Conservation (phyloP, 2,329 filamentous ascomycete genomes). For the Epicoccum nigrum region DNA sequence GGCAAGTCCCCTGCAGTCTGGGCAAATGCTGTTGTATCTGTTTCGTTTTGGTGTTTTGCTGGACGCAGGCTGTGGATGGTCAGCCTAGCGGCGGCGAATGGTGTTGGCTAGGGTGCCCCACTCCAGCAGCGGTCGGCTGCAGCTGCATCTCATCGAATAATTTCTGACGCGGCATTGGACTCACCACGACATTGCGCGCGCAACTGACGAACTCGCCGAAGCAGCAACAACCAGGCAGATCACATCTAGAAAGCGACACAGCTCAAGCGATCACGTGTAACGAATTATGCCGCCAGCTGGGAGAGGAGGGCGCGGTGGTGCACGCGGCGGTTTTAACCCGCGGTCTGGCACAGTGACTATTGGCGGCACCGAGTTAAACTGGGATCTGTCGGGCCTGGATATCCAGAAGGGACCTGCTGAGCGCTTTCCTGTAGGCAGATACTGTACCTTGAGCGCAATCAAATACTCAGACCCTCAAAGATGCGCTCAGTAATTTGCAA, state of each 20-base stretch:
- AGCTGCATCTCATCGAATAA: conserved; percentile 17
- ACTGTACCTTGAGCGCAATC: conserved; percentile 5
- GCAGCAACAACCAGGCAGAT: not conserved
- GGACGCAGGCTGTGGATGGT: not conserved
- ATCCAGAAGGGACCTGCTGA: conserved; percentile 49
- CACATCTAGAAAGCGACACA: not conserved
- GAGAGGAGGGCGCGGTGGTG: conserved; percentile 43
- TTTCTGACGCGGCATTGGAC: conserved; percentile 14
- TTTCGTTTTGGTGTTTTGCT: no score
- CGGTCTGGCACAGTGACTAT: conserved; percentile 47
- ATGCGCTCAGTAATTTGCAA: conserved; percentile 7
- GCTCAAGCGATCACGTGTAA: not conserved
- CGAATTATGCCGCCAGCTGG: conserved; percentile 33
- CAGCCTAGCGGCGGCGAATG: conserved; percentile 16
- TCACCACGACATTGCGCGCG: conserved; percentile 3
- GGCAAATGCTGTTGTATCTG: no score
- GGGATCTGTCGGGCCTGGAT: conserved; percentile 50
- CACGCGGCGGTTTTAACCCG: conserved; percentile 37
- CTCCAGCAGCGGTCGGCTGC: conserved; percentile 19
- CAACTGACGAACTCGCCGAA: not conserved
- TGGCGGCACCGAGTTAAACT: conserved; percentile 51
- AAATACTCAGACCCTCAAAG: not conserved
- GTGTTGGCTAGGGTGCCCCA: conserved; percentile 28
- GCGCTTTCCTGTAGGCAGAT: conserved; percentile 48
- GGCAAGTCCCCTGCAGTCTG: not conserved